Conservation (phyloP, 2,329 filamentous ascomycete species). For the Myrmaecium sp. region DNA sequence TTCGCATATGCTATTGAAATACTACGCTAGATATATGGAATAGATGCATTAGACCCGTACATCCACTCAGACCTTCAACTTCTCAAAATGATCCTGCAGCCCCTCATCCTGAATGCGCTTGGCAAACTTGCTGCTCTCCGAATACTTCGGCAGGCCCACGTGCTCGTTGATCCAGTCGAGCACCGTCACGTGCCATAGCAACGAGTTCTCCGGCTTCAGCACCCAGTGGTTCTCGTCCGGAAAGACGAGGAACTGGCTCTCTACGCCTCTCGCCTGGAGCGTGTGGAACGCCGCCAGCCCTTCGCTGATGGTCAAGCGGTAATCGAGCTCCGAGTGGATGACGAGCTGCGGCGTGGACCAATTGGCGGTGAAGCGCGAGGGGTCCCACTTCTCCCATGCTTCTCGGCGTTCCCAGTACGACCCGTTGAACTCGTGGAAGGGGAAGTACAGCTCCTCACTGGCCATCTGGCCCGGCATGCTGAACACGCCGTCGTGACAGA, state of each 20-base stretch:
- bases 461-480: constrained; percentile 36
- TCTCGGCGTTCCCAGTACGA: constrained; percentile 21
- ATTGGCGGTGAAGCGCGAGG: constrained; percentile 37
- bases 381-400: constrained; percentile 41
- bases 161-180: constrained; percentile 56
- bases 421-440: constrained; percentile 26
- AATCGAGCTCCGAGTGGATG: constrained; percentile 83
- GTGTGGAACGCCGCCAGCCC: constrained; percentile 76
- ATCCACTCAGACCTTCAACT: neutral
- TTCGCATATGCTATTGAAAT: too few relatives aligned
- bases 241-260: constrained; percentile 66
- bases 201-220: constrained; percentile 74
- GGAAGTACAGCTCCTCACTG: constrained; percentile 36
- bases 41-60: too few relatives aligned
- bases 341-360: constrained; percentile 82
- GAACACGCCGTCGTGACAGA: constrained; percentile 79
- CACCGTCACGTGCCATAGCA: constrained; percentile 81
- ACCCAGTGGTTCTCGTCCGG: constrained; percentile 75
- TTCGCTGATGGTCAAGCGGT: constrained; percentile 70
- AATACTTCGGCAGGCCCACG: constrained; percentile 32
- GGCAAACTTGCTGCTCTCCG: constrained; percentile 8
- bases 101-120: constrained; percentile 2
- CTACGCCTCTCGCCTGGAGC: constrained; percentile 56
- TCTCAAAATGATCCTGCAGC: constrained; percentile 1
- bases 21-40: too few relatives aligned